Percentiles rank a stretch among this genome's conserved stretches.
phyloP scores from a whole-genome alignment of 805 yeast genomes.

The Maudiozyma saulgeensis region DNA sequence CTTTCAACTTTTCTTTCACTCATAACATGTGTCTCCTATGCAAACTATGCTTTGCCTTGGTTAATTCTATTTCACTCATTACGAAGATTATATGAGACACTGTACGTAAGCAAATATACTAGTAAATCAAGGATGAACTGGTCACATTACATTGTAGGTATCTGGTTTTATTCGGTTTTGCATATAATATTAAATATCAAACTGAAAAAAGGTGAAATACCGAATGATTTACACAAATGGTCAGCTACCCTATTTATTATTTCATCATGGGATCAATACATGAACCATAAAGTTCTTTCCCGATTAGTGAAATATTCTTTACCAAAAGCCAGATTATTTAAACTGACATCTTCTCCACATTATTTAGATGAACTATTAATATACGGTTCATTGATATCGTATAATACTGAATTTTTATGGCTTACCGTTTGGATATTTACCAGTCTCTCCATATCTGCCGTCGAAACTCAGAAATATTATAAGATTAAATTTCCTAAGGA shows the following conservation, averaged over 20 bases:
- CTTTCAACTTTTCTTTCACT: slow-evolving; percentile 32
- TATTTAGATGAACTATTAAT: slow-evolving; percentile 57
- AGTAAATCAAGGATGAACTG: slow-evolving; percentile 47
- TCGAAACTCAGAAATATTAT: slow-evolving; percentile 44
- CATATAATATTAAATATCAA: slow-evolving; percentile 31
- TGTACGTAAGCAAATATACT: slow-evolving; percentile 39
- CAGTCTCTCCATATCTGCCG: slow-evolving; percentile 48
- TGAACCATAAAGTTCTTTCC: slow-evolving; percentile 43
- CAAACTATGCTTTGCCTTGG: slow-evolving; percentile 15
- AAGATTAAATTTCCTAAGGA: slow-evolving; percentile 13
- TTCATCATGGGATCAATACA: slow-evolving; percentile 26
- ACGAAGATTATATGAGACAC: slow-evolving; percentile 49
- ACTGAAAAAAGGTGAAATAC: slow-evolving; percentile 16
- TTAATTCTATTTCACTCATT: slow-evolving; percentile 40
- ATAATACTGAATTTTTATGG: slow-evolving; percentile 15
- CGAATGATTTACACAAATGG: slow-evolving; percentile 6
- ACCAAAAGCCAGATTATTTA: slow-evolving; percentile 45
- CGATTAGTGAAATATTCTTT: slow-evolving; percentile 43
- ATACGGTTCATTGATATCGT: slow-evolving; percentile 32
- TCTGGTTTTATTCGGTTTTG: slow-evolving; percentile 46
- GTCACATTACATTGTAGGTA: slow-evolving; percentile 57
- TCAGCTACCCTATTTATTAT: slow-evolving; percentile 17
- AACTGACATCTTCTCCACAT: slow-evolving; percentile 52
- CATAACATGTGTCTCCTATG: slow-evolving; percentile 8
- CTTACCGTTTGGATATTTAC: slow-evolving; percentile 27